Evolutionary conservation across 768 basidiomycete genomes (phyloP).

Genomic region (Phaeolepiota aurea): DNA sequence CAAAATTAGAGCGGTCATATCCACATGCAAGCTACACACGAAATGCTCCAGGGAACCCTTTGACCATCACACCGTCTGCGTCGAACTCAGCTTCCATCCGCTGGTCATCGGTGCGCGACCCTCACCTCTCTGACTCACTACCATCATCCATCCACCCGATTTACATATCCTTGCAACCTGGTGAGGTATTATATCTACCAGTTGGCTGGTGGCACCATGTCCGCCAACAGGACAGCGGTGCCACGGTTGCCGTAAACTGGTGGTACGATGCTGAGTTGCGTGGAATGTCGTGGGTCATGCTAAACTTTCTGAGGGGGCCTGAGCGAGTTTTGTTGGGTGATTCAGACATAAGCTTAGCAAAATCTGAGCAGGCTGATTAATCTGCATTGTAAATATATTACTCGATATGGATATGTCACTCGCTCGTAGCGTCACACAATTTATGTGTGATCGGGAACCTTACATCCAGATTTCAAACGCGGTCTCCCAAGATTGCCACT

Average conservation of each 20-base stretch:
- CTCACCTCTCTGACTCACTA: constrained; percentile 35
- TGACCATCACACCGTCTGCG: constrained; percentile 23
- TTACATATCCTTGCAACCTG: constrained; percentile 53
- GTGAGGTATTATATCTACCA: constrained; percentile 86
- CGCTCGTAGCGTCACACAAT: constrained; percentile 11
- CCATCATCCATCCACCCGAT: constrained; percentile 55
- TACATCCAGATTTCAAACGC: too few relatives aligned
- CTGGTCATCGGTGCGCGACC: constrained; percentile 76
- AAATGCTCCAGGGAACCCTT: constrained; percentile 19
- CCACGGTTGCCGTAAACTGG: constrained; percentile 74
- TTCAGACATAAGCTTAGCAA: constrained; percentile 1
- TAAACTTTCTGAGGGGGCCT: constrained; percentile 50
- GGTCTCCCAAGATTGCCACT: too few relatives aligned
- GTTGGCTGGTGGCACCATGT: constrained; percentile 94
- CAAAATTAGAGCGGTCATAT: constrained; percentile 49
- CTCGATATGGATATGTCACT: too few relatives aligned
- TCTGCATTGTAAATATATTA: too few relatives aligned
- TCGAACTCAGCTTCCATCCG: constrained; percentile 39
- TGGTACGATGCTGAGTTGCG: constrained; percentile 81
- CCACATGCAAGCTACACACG: constrained; percentile 63
- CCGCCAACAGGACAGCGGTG: constrained; percentile 52
- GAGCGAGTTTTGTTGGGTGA: constrained; percentile 30
- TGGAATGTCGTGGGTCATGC: constrained; percentile 62
- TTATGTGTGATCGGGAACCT: too few relatives aligned
- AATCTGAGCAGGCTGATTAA: neutral